Base-by-base conservation (phyloP, 805 yeast genomes). In the Brettanomyces bruxellensis region DNA sequence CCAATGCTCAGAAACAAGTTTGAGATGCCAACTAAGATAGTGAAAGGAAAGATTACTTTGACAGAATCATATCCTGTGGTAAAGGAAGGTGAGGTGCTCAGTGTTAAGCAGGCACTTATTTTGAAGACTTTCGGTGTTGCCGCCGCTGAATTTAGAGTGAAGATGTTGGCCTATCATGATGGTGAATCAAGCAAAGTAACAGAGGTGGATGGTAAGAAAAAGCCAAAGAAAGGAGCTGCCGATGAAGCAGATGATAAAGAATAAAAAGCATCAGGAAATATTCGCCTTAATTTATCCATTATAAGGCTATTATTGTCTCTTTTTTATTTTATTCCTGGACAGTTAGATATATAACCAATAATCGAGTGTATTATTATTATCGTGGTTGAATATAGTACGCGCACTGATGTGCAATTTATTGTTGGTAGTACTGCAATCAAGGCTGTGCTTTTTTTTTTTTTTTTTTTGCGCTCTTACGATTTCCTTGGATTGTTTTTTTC, bases 51-150 rank as follows among this genome's bases (percentile, higher is more conserved):
- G 64, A 83, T 93, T 54, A 73, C 76, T 48, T 70, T 93, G 43
- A 79, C 78, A 22, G 79, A 79, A 54, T 93, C 93, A 38, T 87
- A 77, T 67, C 74, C 73, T 41, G 96, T 95, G 36, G 87, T 95
- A 67, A 72, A 71, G 46, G 70, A 82, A 56, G 96, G 95, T 38
- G 86, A 89, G 48, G 71, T 74, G 25, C 73, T 95, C 51, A 95
- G 88, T 66, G 93, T 90, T 43, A 83, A 85, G 59, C 95, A 93
- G 69, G 95, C 97, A 24, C 76, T 93, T 55, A 79, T 93, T 47
- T 74, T 93, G 65, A 93, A 93, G 68, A 93, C 87, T 56, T 95
- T 93, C 65, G 99, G 99, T 59, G 79, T 95, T 48, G 97, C 97
- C 11, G 88, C 89, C 47, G 76, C 96, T 40, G 89, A 86, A 61